Percentiles rank a stretch among this genome's conserved stretches.
phyloP scores from a whole-genome alignment of 768 basidiomycete genomes.

The Trametes villosa region DNA sequence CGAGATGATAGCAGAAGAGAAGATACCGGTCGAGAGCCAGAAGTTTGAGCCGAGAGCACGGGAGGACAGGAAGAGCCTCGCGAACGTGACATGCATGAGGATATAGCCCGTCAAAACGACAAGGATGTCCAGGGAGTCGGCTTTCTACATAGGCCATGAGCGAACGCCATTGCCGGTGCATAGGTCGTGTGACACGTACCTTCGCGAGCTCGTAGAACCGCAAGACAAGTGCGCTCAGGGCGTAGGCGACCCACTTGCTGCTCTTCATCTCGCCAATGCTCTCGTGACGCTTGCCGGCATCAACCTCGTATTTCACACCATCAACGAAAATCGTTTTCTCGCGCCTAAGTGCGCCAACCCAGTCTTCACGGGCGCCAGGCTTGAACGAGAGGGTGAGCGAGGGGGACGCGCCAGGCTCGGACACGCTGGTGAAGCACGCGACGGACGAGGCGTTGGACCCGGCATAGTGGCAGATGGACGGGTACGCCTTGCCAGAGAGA shows the following conservation, averaged over 20 bases:
- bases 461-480: constrained; percentile 54
- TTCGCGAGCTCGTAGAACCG: constrained; percentile 89
- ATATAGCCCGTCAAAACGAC: constrained; percentile 93
- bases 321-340: constrained; percentile 34
- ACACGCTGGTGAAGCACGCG: constrained; percentile 47
- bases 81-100: constrained; percentile 95
- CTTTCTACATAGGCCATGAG: constrained; percentile 57
- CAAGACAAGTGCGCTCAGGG: constrained; percentile 69
- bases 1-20: constrained; percentile 80
- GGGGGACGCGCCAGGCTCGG: constrained; percentile 37
- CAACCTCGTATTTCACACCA: constrained; percentile 54
- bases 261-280: constrained; percentile 76
- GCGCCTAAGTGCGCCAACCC: constrained; percentile 45
- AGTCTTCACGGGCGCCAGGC: constrained; percentile 55
- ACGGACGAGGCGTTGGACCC: constrained; percentile 29
- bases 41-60: constrained; percentile 80
- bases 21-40: constrained; percentile 74
- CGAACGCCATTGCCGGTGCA: background rate
- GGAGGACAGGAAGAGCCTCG: constrained; percentile 87
- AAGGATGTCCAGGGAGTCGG: constrained; percentile 94
- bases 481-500: constrained; percentile 50
- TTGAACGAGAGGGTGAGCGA: constrained; percentile 56
- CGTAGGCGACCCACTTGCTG: constrained; percentile 90
- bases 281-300: constrained; percentile 48
- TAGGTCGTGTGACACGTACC: constrained; percentile 40